A percentile compares a stretch with the other conserved stretches of the same genome.
phyloP scores from a whole-genome alignment of 495 filamentous ascomycete species.

The Penicillium odoratum region DNA sequence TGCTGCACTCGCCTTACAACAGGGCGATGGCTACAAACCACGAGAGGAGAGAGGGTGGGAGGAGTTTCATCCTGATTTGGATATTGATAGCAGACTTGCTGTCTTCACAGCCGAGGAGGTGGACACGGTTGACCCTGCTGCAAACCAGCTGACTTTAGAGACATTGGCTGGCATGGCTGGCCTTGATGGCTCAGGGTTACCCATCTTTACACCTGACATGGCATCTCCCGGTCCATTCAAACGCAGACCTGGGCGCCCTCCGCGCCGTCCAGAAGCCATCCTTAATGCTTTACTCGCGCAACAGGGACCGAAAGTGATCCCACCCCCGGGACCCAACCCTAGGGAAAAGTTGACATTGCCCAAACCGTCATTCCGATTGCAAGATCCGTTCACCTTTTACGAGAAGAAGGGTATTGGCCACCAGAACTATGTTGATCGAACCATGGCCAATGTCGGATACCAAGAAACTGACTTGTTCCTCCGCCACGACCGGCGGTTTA shows the following conservation, averaged over 20 bases:
- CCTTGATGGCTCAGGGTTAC: conserved; percentile 19
- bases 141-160: conserved; percentile 24
- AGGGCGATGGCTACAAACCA: conserved; percentile 94
- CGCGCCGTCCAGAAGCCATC: conserved; percentile 60
- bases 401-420: conserved; percentile 61
- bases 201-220: conserved; percentile 22
- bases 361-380: conserved; percentile 58
- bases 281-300: conserved; percentile 59
- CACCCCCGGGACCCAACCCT: conserved; percentile 64
- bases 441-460: conserved; percentile 92
- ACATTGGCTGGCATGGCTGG: conserved; percentile 27
- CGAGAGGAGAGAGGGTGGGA: conserved; percentile 95
- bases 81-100: conserved; percentile 75
- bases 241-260: conserved; percentile 61
- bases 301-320: conserved; percentile 57
- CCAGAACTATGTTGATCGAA: conserved; percentile 78
- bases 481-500: conserved; percentile 70
- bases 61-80: conserved; percentile 93
- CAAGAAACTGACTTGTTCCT: conserved; percentile 89
- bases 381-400: conserved; percentile 61
- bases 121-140: conserved; percentile 59
- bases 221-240: conserved; percentile 48
- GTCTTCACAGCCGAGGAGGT: conserved; percentile 83
- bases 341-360: conserved; percentile 65
- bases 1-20: conserved; percentile 77